phyloP scores from a whole-genome alignment of 1,284 basidiomycete genomes.

The Naganishia cerealis region DNA sequence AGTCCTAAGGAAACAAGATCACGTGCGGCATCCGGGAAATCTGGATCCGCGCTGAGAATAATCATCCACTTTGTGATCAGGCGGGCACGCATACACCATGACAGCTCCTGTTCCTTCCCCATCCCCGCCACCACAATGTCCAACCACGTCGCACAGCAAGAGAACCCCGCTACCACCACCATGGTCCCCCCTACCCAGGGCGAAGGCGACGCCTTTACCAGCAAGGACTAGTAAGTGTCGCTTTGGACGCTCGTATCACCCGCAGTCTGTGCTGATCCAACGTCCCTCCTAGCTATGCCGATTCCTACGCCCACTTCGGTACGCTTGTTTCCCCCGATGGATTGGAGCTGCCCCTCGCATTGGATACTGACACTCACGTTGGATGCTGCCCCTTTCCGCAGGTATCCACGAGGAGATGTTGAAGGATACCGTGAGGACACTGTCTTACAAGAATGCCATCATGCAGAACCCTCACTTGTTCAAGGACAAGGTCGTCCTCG shows the following conservation, averaged over 20 bases:
- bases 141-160: constrained; percentile 25
- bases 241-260: background rate
- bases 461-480: constrained; percentile 93
- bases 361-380: constrained; percentile 25
- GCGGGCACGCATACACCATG: too few relatives aligned
- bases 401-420: constrained; percentile 99
- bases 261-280: background rate
- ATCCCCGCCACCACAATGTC: constrained; percentile 2
- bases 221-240: constrained; percentile 31
- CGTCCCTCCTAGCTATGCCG: constrained; percentile 41
- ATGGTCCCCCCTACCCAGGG: constrained; percentile 32
- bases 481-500: constrained; percentile 92
- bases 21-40: too few relatives aligned
- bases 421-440: constrained; percentile 93
- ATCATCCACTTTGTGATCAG: background rate
- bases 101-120: background rate
- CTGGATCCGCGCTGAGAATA: background rate
- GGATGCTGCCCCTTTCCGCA: constrained; percentile 44
- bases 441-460: constrained; percentile 92
- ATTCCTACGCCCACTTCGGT: constrained; percentile 93
- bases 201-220: constrained; percentile 31
- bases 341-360: background rate
- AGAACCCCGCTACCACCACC: constrained; percentile 20
- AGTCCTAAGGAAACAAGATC: too few relatives aligned
- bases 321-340: constrained; percentile 42